These are phyloP conservation scores for Psophocarpus tetragonolobus DNA, from an alignment of 306 rosid genomes.

Conservation along the genomic window DNA sequence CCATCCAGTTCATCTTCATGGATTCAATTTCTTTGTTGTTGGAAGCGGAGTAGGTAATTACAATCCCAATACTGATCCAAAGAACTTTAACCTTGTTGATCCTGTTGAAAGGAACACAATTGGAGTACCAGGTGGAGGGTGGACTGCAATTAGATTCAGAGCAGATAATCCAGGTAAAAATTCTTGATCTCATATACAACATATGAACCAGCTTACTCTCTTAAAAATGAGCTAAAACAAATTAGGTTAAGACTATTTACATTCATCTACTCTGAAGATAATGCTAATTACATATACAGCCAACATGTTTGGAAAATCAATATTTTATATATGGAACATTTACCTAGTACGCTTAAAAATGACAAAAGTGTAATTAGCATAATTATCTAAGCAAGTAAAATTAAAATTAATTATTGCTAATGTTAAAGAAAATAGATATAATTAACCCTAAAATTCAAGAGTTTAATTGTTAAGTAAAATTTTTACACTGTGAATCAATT, in stretches of 20 bases:
- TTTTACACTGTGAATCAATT: not conserved
- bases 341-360: no score
- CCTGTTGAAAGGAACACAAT: slow-evolving; percentile 89
- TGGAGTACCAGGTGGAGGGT: slow-evolving; percentile 89
- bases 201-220: not conserved
- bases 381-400: not conserved
- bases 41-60: slow-evolving; percentile 80
- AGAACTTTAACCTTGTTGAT: slow-evolving; percentile 66
- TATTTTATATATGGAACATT: no score
- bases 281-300: not conserved
- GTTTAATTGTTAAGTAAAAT: not conserved
- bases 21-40: slow-evolving; percentile 75
- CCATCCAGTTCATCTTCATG: slow-evolving; percentile 88
- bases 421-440: not conserved
- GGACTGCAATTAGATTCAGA: slow-evolving; percentile 78
- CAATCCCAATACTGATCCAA: slow-evolving; percentile 52
- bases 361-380: not conserved
- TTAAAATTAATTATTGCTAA: not conserved
- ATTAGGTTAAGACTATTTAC: not conserved
- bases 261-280: not conserved
- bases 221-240: not conserved
- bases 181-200: not conserved
- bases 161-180: slow-evolving; percentile 93
- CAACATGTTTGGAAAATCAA: not conserved
- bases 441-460: not conserved